Evolutionary conservation across 2,329 filamentous ascomycete species (phyloP), one percentile per base, ranked within the genome.

Genomic region (Emydomyces testavorans): DNA sequence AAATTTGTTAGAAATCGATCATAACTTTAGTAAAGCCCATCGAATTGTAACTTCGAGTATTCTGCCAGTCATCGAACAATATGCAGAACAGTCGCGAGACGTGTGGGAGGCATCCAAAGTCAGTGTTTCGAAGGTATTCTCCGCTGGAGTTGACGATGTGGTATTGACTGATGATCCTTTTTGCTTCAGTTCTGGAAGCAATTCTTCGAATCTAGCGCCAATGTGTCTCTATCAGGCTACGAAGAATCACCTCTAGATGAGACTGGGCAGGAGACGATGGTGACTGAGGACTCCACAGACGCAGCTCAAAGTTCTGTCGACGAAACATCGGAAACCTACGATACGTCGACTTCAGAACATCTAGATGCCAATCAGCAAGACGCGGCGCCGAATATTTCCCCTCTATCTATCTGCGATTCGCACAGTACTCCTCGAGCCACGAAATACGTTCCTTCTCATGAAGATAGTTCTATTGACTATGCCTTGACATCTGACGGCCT

Each of bases 51-150:
- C 92, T 0, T 83, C 84, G 1, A 94, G 82, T 62, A 95, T 98
- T 48, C 70, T 98, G 2, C 92, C 92, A 1, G 77, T 95, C 1
- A 88, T 98, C 16, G 90, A 96, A 63, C 83, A 94, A 61, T 98
- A 98, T 67, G 86, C 86, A 38, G 87, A 94, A 56, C 85, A 96
- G 62, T 96, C 92, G 1, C 83, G 82, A 53, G 80, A 88, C 41
- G 90, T 98, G 1, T 98, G 92, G 92, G 89, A 96, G 58, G 88
- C 89, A 18, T 94, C 90, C 47, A 94, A 94, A 78, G 87, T 90
- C 49, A 31, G 29, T 10, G 32, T 3, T 16, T 6, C 6, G 15
- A 11, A 5, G n/a, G 15, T 18, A 6, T 20, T 5, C 26, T n/a
- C 7, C 15, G 21, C 7, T 35, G 32, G 13, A n/a, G 20, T n/a